These are phyloP conservation scores for Blastocystis sp. DNA, from an alignment of 352 stramenopile genomes.

Conservation along the genomic window DNA sequence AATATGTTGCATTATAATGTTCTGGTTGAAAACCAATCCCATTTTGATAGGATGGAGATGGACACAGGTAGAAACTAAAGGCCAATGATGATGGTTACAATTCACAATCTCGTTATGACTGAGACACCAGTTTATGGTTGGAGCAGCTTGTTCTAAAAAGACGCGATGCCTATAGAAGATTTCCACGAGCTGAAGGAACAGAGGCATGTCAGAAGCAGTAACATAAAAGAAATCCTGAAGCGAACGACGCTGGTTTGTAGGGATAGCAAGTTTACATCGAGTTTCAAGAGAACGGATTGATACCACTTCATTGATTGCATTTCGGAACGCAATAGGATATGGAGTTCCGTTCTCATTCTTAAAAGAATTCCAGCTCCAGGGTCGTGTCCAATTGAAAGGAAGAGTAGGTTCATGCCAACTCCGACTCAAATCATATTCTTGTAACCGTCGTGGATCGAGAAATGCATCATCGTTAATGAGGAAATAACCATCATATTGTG, in stretches of 20 bases:
- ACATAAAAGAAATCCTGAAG: conserved; percentile 65
- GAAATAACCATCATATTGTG: conserved; percentile 29
- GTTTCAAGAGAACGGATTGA: not conserved
- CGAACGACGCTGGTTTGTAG: not conserved
- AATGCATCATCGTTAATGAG: conserved; percentile 49
- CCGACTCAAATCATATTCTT: conserved; percentile 16
- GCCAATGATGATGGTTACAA: conserved; percentile 53
- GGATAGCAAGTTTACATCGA: not conserved
- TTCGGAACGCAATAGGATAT: not conserved
- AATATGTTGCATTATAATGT: conserved; percentile 28
- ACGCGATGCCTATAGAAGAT: conserved; percentile 45
- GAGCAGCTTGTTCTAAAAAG: conserved; percentile 35
- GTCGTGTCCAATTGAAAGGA: not conserved
- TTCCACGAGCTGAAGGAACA: not conserved
- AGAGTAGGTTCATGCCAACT: conserved; percentile 15
- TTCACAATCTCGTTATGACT: conserved; percentile 12
- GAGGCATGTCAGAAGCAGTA: not conserved
- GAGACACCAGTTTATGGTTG: conserved; percentile 57
- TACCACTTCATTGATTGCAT: conserved; percentile 16
- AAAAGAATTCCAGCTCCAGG: conserved; percentile 42
- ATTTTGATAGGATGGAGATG: conserved; percentile 54
- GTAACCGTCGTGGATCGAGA: conserved; percentile 6
- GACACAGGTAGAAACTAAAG: conserved; percentile 29
- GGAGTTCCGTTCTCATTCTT: conserved; percentile 8
- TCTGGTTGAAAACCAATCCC: not conserved